These are phyloP conservation scores for Kwoniella sp. DNA, from an alignment of 768 basidiomycete genomes.

Conservation along the genomic window DNA sequence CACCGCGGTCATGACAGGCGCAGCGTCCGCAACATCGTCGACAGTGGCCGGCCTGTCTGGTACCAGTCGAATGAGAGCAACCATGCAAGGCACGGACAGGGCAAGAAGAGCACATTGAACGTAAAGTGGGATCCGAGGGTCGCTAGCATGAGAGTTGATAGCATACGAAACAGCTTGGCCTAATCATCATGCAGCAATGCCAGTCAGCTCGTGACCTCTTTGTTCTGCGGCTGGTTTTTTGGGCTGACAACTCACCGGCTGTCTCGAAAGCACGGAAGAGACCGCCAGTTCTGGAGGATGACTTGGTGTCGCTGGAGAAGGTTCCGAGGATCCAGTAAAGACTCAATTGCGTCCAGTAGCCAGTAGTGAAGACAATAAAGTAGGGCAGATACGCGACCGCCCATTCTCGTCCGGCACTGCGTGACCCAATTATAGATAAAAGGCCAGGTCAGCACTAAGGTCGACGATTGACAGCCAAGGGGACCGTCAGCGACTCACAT, in stretches of 20 bases:
- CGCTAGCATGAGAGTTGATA: slow-evolving; percentile 17
- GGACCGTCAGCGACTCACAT: slow-evolving; percentile 8
- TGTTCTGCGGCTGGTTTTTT: too few relatives aligned
- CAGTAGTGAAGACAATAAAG: slow-evolving; percentile 25
- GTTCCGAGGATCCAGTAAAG: slow-evolving; percentile 29
- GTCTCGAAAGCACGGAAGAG: slow-evolving; percentile 26
- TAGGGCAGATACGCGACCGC: slow-evolving; percentile 29
- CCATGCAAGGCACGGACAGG: slow-evolving; percentile 23
- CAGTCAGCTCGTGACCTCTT: too few relatives aligned
- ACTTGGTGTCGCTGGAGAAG: slow-evolving; percentile 19
- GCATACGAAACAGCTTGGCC: slow-evolving; percentile 29
- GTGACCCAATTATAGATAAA: not conserved
- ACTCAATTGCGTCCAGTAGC: slow-evolving; percentile 22
- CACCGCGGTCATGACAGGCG: not conserved
- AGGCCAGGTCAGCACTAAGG: slow-evolving; percentile 5
- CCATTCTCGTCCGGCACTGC: slow-evolving; percentile 14
- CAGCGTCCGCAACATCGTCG: slow-evolving; percentile 1
- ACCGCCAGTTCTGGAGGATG: slow-evolving; percentile 23
- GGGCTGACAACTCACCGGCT: not conserved
- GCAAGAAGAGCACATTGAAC: slow-evolving; percentile 25
- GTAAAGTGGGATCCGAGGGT: slow-evolving; percentile 25
- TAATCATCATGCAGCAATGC: too few relatives aligned
- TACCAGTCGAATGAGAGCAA: slow-evolving; percentile 10
- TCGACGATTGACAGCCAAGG: slow-evolving; percentile 9
- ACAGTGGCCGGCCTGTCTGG: not conserved